Evolutionary conservation across 1,139 yeast species (phyloP), one percentile per base, ranked within the genome.

Genomic region (Scheffersomyces lignicola): DNA sequence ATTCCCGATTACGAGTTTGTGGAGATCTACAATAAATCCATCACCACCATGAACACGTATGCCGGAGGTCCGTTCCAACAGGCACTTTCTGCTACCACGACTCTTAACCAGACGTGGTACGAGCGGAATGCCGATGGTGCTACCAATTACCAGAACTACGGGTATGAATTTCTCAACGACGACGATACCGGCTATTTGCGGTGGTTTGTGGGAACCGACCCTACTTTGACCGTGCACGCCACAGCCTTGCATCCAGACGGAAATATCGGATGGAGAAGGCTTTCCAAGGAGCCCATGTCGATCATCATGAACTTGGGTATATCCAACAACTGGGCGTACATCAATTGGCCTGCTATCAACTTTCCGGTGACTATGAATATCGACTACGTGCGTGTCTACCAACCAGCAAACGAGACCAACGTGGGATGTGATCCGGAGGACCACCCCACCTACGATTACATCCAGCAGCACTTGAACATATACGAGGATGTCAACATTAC

Each of bases 231-330:
- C 1, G 52, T 85, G 24, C 68, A 72, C 40, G 74, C 87, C 0
- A 68, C 67, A 10, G 80, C 94, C 0, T 61, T 87, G 34, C 84
- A 83, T 41, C 92, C 95, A 16, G 83, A 84, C 54, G 96, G 96
- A 42, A 88, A 88, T 53, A 64, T 88, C 39, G 90, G 80, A 11
- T 77, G 83, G 78, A 76, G 96, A 53, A 59, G 73, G 39, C 73
- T 88, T 31, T 73, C 92, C n/a, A 80, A 83, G 56, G 96, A 88
- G 56, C 96, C 96, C 40, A 85, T 88, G 95, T 71, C 88, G 2
- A 67, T 88, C 27, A 66, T 88, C 44, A 56, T 87, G 68, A 87
- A 87, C 57, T 58, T 87, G 58, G 96, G 94, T 61, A 62, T 87
- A 35, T 85, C 95, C 7, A 79, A 80, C 43, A 77, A 80, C 36